Base-by-base conservation (phyloP, 129 eudicot genomes). In the Lactuca sativa region DNA sequence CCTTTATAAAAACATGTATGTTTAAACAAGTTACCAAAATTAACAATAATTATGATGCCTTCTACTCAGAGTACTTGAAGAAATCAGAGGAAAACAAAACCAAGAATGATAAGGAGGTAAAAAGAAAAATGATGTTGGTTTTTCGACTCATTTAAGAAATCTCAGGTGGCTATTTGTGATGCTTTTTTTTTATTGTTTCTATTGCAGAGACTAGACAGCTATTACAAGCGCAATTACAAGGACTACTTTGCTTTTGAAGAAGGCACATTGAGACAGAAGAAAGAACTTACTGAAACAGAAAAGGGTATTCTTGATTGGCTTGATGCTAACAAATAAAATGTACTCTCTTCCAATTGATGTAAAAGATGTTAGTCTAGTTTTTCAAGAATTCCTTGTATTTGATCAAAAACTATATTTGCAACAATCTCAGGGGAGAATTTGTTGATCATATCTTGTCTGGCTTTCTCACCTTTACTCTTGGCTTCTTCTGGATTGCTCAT, bases 231-330 rank as follows among this genome's bases (percentile, higher is more conserved):
- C 65, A 92, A 92, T 70, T 92, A 92, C 86, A 86, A 66, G 80
- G 98, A 89, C 67, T 92, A 92, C 75, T 92, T 92, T 37, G 88
- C 82, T 16, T 82, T 79, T 47, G 70, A 78, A 7, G 96, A 90
- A 77, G 97, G 96, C 25, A 51, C 87, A 2, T 48, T 89, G 18
- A 85, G 55, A 80, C 71, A 85, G 74, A 89, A 80, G 76, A 77
- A 77, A 70, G 90, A 93, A 16, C 92, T 93, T 18, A 71, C 92
- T 7, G 98, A 93, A 79, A 55, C 98, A 34, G 98, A 92, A 64
- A 86, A 85, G 82, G 92, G 92, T 49, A 93, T 93, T 87, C 92
- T 93, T 75, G 85, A 89, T 4, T 89, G 98, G 96, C 88, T 93
- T 74, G 71, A 89, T 18, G 79, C 62, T 3, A 92, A 92, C 81